Evolutionary conservation across 495 filamentous ascomycete species (phyloP).

Genomic region (Rhypophila decipiens): DNA sequence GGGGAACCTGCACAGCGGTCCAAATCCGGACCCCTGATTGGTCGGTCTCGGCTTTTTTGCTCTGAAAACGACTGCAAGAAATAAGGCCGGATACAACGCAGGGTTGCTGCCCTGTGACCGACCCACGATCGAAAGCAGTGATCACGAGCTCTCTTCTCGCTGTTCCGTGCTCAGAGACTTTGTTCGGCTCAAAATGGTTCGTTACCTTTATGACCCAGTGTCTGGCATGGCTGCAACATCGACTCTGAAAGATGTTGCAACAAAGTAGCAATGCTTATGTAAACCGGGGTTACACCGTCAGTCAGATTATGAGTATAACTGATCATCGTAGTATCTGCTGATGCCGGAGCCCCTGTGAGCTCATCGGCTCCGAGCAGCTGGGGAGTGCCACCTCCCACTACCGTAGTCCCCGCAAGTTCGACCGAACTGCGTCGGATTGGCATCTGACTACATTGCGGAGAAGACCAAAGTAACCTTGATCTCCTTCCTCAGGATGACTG

Average conservation of each 20-base stretch:
- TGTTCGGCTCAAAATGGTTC: background rate
- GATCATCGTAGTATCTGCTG: background rate
- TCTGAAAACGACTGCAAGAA: conserved; percentile 8
- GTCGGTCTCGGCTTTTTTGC: conserved; percentile 7
- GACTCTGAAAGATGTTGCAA: too few relatives aligned
- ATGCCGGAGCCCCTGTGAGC: background rate
- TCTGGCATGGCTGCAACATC: too few relatives aligned
- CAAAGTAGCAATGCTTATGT: background rate
- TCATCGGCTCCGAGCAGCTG: too few relatives aligned
- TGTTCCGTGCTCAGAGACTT: background rate
- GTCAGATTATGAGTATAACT: background rate
- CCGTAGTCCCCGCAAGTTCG: background rate
- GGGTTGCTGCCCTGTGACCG: conserved; percentile 2
- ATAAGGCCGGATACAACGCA: conserved; percentile 24
- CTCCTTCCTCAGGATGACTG: background rate
- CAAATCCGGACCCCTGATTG: conserved; percentile 11
- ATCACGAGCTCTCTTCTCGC: background rate
- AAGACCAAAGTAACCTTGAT: background rate
- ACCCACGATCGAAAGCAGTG: background rate
- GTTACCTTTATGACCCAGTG: background rate
- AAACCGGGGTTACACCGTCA: background rate
- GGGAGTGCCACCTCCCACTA: background rate
- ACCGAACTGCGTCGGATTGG: background rate
- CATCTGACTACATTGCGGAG: background rate
- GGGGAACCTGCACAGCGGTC: conserved; percentile 5